Conservation (phyloP, 495 filamentous ascomycete species). For the Neurospora pannonica region DNA sequence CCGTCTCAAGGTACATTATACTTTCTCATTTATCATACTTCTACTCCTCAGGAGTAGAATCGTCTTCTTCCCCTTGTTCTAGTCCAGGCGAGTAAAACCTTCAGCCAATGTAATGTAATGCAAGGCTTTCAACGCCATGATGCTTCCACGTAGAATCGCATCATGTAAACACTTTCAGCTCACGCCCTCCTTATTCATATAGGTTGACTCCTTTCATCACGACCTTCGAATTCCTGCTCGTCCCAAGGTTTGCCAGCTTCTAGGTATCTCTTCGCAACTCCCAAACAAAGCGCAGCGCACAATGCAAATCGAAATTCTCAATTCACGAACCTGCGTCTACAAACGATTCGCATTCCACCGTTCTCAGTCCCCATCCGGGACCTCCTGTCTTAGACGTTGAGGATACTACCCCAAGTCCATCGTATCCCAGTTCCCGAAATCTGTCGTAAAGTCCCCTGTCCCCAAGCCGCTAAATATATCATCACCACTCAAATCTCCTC, state of each 20-base stretch:
- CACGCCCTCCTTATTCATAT: neutral
- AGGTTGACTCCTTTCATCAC: neutral
- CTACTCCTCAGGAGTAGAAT: too few relatives aligned
- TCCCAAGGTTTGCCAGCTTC: neutral
- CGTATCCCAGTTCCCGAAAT: slow-evolving; percentile 15
- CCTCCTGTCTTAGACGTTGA: neutral
- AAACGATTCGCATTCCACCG: neutral
- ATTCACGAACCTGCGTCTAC: neutral
- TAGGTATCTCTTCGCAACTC: neutral
- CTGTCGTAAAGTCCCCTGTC: slow-evolving; percentile 13
- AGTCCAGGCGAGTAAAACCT: too few relatives aligned
- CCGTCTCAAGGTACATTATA: too few relatives aligned
- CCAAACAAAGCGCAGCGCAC: neutral
- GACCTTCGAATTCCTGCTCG: neutral
- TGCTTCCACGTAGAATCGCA: neutral
- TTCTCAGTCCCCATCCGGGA: neutral
- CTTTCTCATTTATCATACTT: too few relatives aligned
- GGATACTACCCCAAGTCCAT: slow-evolving; percentile 9
- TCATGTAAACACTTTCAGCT: neutral
- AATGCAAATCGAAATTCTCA: neutral
- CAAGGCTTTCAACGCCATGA: neutral
- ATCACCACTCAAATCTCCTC: slow-evolving; percentile 26
- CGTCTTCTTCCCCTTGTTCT: too few relatives aligned
- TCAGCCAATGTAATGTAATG: neutral
- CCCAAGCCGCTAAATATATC: slow-evolving; percentile 28